Percentiles rank a stretch among this genome's conserved stretches.
Evolutionary conservation across 2,329 filamentous ascomycete species (phyloP).

Genomic region (Massarina eburnea): DNA sequence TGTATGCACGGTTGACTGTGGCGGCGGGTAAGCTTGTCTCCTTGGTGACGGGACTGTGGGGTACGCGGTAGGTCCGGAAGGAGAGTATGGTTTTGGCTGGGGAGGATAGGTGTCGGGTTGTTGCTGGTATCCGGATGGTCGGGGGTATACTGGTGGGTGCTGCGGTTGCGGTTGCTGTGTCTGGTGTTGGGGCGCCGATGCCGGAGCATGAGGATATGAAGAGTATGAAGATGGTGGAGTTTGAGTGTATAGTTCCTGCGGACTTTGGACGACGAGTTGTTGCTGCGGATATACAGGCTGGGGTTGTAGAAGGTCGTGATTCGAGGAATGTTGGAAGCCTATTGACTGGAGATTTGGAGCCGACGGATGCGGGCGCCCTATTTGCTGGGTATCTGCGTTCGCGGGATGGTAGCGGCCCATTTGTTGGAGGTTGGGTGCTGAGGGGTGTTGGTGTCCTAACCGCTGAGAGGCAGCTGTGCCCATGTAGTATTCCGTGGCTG

Average conservation of each 20-base stretch:
- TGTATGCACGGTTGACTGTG: slow-evolving; percentile 23
- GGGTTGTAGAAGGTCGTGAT: slow-evolving; percentile 14
- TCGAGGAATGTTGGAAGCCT: too few species aligned
- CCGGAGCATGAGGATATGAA: slow-evolving; percentile 10
- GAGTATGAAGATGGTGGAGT: slow-evolving; percentile 24
- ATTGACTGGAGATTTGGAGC: too few species aligned
- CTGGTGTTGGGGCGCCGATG: slow-evolving; percentile 2
- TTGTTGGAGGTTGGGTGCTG: too few species aligned
- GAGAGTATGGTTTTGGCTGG: slow-evolving; percentile 12
- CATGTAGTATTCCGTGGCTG: slow-evolving; percentile 38
- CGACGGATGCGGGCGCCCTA: too few species aligned
- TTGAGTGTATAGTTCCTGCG: slow-evolving; percentile 17
- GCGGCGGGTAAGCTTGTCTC: slow-evolving; percentile 17
- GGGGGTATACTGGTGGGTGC: slow-evolving; percentile 19
- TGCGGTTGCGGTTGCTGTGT: not conserved
- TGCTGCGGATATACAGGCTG: slow-evolving; percentile 9
- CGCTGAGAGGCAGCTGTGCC: slow-evolving; percentile 25
- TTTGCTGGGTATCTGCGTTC: too few species aligned
- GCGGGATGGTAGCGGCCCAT: too few species aligned
- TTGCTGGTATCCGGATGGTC: slow-evolving; percentile 19
- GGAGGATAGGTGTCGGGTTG: slow-evolving; percentile 27
- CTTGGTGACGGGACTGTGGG: slow-evolving; percentile 17
- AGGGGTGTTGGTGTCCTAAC: slow-evolving; percentile 21
- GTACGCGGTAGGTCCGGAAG: slow-evolving; percentile 6
- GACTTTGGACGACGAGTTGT: slow-evolving; percentile 21